Conservation (phyloP, 106 monocot species). For the Acorus gramineus region DNA sequence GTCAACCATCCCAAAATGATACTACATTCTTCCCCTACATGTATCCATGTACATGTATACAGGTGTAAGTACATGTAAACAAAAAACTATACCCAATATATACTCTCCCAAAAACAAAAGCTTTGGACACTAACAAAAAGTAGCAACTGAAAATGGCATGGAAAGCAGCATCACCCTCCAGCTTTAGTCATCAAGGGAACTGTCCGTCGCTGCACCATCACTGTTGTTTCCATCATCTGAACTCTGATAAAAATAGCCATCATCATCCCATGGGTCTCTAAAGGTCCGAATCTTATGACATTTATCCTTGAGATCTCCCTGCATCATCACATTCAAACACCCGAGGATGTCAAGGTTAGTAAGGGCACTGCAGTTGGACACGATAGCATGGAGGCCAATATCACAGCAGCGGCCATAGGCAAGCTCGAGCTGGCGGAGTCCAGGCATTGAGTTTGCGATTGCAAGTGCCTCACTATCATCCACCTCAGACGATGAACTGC, state of each 20-base stretch:
- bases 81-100: too few relatives aligned
- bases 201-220: too few relatives aligned
- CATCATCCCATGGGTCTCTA: slow-evolving; percentile 28
- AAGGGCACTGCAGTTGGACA: slow-evolving; percentile 30
- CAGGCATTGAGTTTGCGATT: slow-evolving; percentile 33
- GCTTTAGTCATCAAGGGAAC: too few relatives aligned
- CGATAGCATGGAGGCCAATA: slow-evolving; percentile 23
- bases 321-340: slow-evolving; percentile 47
- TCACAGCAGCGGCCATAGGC: slow-evolving; percentile 41
- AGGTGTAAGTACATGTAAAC: too few relatives aligned
- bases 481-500: too few relatives aligned
- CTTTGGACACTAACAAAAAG: too few relatives aligned
- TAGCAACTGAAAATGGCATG: too few relatives aligned
- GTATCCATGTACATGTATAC: too few relatives aligned
- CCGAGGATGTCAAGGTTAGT: slow-evolving; percentile 39
- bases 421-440: slow-evolving; percentile 40
- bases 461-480: slow-evolving; percentile 26
- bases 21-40: too few relatives aligned
- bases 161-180: too few relatives aligned
- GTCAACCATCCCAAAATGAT: too few relatives aligned
- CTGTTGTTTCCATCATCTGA: neutral
- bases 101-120: too few relatives aligned
- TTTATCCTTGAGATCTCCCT: slow-evolving; percentile 15
- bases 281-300: slow-evolving; percentile 25
- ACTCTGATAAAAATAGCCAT: neutral